A percentile compares a stretch with the other conserved stretches of the same genome.
These are phyloP conservation scores for Terana coerulea DNA, from an alignment of 768 basidiomycete species.

Conservation along the genomic window DNA sequence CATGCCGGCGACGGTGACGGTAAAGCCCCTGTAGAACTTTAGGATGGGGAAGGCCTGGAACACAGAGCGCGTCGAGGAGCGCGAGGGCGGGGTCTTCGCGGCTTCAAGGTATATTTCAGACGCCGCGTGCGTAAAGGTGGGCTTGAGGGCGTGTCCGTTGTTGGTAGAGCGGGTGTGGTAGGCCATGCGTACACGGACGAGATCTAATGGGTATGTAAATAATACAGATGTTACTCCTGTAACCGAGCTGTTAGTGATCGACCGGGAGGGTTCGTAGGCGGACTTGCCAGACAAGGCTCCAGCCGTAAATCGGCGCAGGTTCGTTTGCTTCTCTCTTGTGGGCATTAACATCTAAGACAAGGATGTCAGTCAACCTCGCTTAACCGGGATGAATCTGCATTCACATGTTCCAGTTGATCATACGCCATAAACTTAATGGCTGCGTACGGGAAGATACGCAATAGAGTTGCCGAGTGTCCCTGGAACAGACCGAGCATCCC, in stretches of 20 bases:
- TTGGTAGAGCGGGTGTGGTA: constrained; percentile 55
- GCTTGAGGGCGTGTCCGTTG: constrained; percentile 29
- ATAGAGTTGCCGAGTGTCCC: constrained; percentile 92
- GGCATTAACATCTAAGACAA: constrained; percentile 78
- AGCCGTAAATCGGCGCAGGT: constrained; percentile 73
- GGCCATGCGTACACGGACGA: constrained; percentile 94
- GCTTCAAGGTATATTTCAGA: constrained; percentile 70
- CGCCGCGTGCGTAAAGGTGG: constrained; percentile 53
- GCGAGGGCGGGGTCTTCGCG: constrained; percentile 24
- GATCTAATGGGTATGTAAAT: constrained; percentile 92
- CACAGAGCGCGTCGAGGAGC: constrained; percentile 25
- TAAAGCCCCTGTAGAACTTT: constrained; percentile 97
- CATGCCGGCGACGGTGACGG: constrained; percentile 87
- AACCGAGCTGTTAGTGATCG: background rate
- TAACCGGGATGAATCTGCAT: too few species aligned
- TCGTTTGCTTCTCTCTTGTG: constrained; percentile 71
- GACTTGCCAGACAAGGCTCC: constrained; percentile 81
- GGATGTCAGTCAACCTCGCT: too few species aligned
- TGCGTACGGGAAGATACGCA: constrained; percentile 95
- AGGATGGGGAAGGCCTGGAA: constrained; percentile 70
- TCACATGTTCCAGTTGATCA: constrained; percentile 78
- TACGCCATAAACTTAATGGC: constrained; percentile 97
- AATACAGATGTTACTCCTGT: constrained; percentile 85
- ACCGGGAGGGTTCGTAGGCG: background rate
- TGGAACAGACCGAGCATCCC: constrained; percentile 86